These are phyloP conservation scores for Pyricularia sp. DNA, from an alignment of 2,329 filamentous ascomycete species.

Conservation along the genomic window DNA sequence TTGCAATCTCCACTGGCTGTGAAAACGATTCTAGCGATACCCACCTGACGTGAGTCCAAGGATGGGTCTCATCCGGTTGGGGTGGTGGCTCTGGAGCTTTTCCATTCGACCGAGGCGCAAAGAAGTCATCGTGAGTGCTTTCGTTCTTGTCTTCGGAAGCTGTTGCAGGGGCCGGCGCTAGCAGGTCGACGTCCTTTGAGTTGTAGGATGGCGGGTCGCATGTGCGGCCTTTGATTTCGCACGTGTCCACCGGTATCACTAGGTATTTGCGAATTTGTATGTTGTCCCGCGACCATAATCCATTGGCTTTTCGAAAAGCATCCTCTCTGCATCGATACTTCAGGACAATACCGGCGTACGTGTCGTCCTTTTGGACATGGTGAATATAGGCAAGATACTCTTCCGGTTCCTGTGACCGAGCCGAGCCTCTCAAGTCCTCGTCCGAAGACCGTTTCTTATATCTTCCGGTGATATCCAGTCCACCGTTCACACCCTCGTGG, in stretches of 20 bases:
- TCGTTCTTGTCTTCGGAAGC: background rate
- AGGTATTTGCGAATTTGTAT: slow-evolving; percentile 77
- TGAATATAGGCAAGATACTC: slow-evolving; percentile 88
- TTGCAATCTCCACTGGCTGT: slow-evolving; percentile 73
- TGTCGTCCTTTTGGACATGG: slow-evolving; percentile 73
- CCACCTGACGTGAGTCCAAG: slow-evolving; percentile 86
- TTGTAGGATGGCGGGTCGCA: slow-evolving; percentile 43
- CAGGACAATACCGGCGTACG: slow-evolving; percentile 82
- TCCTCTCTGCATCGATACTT: slow-evolving; percentile 82
- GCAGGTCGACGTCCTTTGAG: slow-evolving; percentile 35
- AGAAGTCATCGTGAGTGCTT: slow-evolving; percentile 30
- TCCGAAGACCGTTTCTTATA: slow-evolving; percentile 63
- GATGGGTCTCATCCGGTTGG: slow-evolving; percentile 44
- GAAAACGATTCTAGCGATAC: slow-evolving; percentile 63
- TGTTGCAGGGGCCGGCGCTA: slow-evolving; percentile 35
- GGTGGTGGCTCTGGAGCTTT: slow-evolving; percentile 16
- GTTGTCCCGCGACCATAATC: slow-evolving; percentile 89
- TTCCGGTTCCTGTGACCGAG: slow-evolving; percentile 49
- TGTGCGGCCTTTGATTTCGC: slow-evolving; percentile 68
- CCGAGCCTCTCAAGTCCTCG: slow-evolving; percentile 31
- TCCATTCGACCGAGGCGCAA: slow-evolving; percentile 25
- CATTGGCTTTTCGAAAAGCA: slow-evolving; percentile 76
- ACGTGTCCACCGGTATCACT: slow-evolving; percentile 81
- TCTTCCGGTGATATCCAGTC: slow-evolving; percentile 42
- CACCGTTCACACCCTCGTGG: slow-evolving; percentile 49